Evolutionary conservation across 306 rosid genomes (phyloP).

Genomic region (Cotoneaster glaucophyllus): DNA sequence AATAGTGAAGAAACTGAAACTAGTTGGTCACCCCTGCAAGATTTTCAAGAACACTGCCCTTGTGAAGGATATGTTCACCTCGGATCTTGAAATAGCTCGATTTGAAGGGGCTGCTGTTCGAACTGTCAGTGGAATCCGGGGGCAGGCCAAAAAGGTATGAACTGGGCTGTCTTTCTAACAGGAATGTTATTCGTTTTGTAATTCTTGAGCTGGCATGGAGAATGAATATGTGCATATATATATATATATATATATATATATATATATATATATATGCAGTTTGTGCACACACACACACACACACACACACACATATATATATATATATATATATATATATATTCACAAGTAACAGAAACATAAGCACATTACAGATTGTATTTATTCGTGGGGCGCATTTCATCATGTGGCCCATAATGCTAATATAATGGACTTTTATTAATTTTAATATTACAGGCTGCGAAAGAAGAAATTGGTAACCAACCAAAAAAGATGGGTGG

Average conservation of each 20-base stretch:
- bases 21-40: slow-evolving; percentile 87
- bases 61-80: slow-evolving; percentile 86
- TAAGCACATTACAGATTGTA: not conserved
- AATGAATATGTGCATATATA: not conserved
- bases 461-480: slow-evolving; percentile 83
- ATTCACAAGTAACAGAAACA: not conserved
- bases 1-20: slow-evolving; percentile 85
- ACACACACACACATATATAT: too few relatives aligned
- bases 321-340: too few relatives aligned
- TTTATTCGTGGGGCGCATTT: not conserved
- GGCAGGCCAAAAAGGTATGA: slow-evolving; percentile 92
- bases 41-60: slow-evolving; percentile 91
- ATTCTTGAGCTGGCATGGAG: not conserved
- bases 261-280: too few relatives aligned
- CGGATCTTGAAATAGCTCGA: slow-evolving; percentile 90
- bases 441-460: slow-evolving; percentile 52
- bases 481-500: slow-evolving; percentile 72
- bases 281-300: too few relatives aligned
- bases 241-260: too few relatives aligned
- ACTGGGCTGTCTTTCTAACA: not conserved
- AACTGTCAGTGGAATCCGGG: slow-evolving; percentile 89
- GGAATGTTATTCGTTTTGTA: not conserved
- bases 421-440: not conserved
- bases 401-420: not conserved
- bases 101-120: slow-evolving; percentile 93